Conservation (phyloP, 257 asterid genomes). For the Cruciata laevipes region DNA sequence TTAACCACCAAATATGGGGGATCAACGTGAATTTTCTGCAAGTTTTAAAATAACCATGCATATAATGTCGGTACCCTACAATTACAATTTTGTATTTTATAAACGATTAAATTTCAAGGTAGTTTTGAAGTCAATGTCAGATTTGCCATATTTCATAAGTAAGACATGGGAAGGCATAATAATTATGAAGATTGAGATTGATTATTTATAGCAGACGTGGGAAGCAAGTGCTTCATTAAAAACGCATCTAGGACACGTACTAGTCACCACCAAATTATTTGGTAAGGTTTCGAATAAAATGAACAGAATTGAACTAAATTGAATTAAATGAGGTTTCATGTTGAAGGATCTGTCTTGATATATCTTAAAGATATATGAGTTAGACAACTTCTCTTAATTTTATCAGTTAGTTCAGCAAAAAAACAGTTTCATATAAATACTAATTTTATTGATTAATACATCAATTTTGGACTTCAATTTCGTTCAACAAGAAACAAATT, state of each 20-base stretch:
- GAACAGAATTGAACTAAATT: no score
- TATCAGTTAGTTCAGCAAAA: no score
- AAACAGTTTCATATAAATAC: no score
- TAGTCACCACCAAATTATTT: neutral
- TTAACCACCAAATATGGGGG: neutral
- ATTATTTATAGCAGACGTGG: conserved; percentile 14
- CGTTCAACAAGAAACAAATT: no score
- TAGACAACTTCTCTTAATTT: no score
- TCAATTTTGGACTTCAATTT: no score
- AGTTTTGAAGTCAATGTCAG: conserved; percentile 1
- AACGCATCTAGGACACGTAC: conserved; percentile 14
- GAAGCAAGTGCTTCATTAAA: conserved; percentile 16
- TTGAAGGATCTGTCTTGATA: no score
- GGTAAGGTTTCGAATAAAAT: no score
- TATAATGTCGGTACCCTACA: conserved; percentile 1
- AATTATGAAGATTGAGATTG: conserved; percentile 8
- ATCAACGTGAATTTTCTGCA: neutral
- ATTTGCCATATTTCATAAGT: neutral
- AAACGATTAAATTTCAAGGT: neutral
- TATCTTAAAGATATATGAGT: no score
- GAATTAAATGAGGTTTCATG: neutral
- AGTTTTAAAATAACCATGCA: neutral
- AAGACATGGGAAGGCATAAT: neutral
- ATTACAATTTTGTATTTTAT: no score
- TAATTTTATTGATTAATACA: no score